Evolutionary conservation across 2,329 filamentous ascomycete genomes (phyloP).

Genomic region (Cercospora nicotianae): DNA sequence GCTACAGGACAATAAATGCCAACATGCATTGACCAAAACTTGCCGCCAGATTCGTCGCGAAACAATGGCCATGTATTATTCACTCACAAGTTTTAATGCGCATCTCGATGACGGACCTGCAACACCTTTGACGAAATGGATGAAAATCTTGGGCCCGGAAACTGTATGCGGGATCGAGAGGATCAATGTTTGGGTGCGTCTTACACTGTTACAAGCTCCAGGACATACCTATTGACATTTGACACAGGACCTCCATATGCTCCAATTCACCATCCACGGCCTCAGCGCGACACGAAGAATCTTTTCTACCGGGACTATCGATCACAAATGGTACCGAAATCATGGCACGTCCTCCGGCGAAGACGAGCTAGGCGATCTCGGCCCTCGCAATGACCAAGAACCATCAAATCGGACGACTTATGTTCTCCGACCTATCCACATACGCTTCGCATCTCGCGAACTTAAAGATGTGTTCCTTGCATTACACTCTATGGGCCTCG

Average conservation of each 20-base stretch:
- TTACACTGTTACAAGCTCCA: neutral
- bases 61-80: constrained; percentile 28
- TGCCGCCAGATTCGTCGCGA: constrained; percentile 29
- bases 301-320: neutral
- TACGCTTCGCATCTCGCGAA: constrained; percentile 24
- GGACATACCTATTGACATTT: neutral
- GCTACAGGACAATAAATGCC: constrained; percentile 16
- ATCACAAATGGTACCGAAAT: neutral
- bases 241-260: constrained; percentile 30
- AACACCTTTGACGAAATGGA: constrained; percentile 28
- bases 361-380: neutral
- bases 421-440: constrained; percentile 22
- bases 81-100: constrained; percentile 30
- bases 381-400: neutral
- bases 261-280: constrained; percentile 30
- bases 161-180: constrained; percentile 21
- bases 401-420: constrained; percentile 1
- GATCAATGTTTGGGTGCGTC: constrained; percentile 29
- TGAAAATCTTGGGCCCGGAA: constrained; percentile 21
- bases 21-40: constrained; percentile 28
- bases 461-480: constrained; percentile 26
- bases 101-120: constrained; percentile 33
- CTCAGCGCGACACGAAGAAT: constrained; percentile 15
- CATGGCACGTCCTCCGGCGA: neutral
- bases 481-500: constrained; percentile 24